Evolutionary conservation across 495 filamentous ascomycete genomes (phyloP).

Genomic region (Entonaema liquescens): DNA sequence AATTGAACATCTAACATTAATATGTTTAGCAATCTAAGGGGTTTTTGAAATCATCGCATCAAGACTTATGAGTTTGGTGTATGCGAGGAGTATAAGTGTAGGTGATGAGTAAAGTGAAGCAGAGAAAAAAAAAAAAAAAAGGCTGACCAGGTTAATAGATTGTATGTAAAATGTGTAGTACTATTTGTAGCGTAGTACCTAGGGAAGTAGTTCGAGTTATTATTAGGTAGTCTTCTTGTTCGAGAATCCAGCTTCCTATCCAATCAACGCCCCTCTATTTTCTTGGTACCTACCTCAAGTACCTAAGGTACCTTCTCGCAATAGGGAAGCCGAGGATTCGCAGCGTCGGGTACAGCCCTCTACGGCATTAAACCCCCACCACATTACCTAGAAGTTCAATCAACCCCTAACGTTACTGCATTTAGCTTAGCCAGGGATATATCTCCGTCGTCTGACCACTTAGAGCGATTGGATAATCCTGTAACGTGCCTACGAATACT

Average conservation of each 20-base stretch:
- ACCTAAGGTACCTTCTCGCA: conserved; percentile 2
- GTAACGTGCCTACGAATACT: not conserved
- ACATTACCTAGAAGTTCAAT: conserved; percentile 20
- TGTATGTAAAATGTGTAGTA: too few species aligned
- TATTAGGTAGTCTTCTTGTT: not conserved
- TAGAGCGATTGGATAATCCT: not conserved
- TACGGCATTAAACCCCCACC: conserved; percentile 7
- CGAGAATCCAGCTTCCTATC: not conserved
- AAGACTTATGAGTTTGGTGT: not conserved
- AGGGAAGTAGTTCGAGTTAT: not conserved
- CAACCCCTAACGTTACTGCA: conserved; percentile 22
- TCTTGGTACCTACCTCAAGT: not conserved
- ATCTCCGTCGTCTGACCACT: not conserved
- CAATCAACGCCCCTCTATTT: not conserved
- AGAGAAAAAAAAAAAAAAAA: too few species aligned
- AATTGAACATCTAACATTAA: not conserved
- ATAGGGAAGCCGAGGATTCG: conserved; percentile 20
- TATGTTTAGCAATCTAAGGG: not conserved
- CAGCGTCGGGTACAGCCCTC: not conserved
- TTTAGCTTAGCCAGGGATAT: conserved; percentile 27
- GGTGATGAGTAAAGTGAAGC: not conserved
- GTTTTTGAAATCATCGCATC: conserved; percentile 8
- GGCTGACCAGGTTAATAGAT: too few species aligned
- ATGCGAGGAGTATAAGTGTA: not conserved
- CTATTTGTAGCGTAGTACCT: not conserved